Conservation (phyloP, 169 alveolate genomes). For the Plasmodium billcollinsi region DNA sequence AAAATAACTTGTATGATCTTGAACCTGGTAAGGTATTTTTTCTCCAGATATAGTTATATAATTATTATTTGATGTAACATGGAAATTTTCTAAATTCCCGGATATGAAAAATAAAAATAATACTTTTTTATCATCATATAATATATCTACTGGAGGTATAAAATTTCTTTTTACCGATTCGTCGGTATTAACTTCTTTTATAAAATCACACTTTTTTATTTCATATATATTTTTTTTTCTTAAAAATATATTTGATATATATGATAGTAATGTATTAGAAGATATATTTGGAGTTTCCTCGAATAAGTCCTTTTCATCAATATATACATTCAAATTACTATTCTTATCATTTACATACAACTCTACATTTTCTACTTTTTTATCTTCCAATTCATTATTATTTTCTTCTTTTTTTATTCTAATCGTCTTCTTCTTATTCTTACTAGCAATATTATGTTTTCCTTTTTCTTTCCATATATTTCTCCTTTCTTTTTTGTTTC, state of each 20-base stretch:
- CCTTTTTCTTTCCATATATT: neutral
- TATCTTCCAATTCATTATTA: too few relatives aligned
- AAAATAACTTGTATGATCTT: conserved; percentile 19
- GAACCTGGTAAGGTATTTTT: conserved; percentile 55
- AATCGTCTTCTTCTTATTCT: too few relatives aligned
- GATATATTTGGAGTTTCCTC: conserved; percentile 30
- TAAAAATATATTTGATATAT: neutral
- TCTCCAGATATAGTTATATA: conserved; percentile 70
- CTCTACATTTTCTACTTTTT: too few relatives aligned
- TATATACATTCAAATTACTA: neutral
- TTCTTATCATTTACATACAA: neutral
- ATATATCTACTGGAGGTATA: conserved; percentile 64
- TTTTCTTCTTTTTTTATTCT: too few relatives aligned
- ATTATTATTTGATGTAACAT: conserved; percentile 36
- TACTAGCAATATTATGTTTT: neutral
- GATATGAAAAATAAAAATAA: conserved; percentile 65
- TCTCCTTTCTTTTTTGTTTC: neutral
- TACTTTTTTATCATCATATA: conserved; percentile 69
- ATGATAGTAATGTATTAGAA: conserved; percentile 3
- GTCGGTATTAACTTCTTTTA: conserved; percentile 61
- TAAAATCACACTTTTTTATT: conserved; percentile 59
- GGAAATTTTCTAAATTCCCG: conserved; percentile 59
- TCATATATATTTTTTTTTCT: conserved; percentile 9
- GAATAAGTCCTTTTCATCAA: neutral
- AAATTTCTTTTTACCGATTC: conserved; percentile 7